phyloP scores from a whole-genome alignment of 805 yeast genomes.

The Ogataea haglerorum region DNA sequence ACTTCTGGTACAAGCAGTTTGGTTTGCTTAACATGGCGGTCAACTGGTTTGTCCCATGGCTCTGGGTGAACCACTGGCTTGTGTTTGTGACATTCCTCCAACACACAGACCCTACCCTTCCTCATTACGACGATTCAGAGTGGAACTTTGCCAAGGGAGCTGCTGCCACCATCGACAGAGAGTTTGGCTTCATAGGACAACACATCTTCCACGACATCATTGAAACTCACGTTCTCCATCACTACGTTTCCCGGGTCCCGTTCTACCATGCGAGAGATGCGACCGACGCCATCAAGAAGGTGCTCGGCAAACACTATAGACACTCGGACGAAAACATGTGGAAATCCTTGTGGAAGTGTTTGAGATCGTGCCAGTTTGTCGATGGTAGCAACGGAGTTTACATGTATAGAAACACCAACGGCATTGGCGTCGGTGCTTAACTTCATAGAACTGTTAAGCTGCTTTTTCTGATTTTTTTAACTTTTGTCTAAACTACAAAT shows the following conservation, averaged over 20 bases:
- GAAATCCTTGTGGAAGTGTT: constrained; percentile 51
- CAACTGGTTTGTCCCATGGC: constrained; percentile 58
- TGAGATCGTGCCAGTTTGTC: constrained; percentile 67
- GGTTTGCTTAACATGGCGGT: constrained; percentile 50
- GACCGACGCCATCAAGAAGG: constrained; percentile 46
- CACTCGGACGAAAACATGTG: constrained; percentile 55
- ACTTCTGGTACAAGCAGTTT: constrained; percentile 47
- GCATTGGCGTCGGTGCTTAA: constrained; percentile 37
- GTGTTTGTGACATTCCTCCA: constrained; percentile 61
- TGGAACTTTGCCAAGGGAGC: constrained; percentile 70
- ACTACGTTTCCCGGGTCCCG: constrained; percentile 53
- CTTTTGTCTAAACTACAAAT: constrained; percentile 4
- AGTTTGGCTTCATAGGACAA: constrained; percentile 57
- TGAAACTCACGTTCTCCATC: constrained; percentile 57
- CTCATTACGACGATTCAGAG: constrained; percentile 52
- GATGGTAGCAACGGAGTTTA: constrained; percentile 64
- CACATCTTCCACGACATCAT: constrained; percentile 56
- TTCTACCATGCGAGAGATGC: constrained; percentile 56
- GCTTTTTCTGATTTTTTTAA: not conserved
- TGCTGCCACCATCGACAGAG: constrained; percentile 61
- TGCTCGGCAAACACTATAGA: constrained; percentile 50
- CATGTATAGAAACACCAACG: constrained; percentile 62
- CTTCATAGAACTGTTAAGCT: not conserved
- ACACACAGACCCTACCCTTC: constrained; percentile 58
- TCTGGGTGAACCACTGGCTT: constrained; percentile 62